These are phyloP conservation scores for Fusarium anthophilum DNA, from an alignment of 2,329 filamentous ascomycete species.

Conservation along the genomic window DNA sequence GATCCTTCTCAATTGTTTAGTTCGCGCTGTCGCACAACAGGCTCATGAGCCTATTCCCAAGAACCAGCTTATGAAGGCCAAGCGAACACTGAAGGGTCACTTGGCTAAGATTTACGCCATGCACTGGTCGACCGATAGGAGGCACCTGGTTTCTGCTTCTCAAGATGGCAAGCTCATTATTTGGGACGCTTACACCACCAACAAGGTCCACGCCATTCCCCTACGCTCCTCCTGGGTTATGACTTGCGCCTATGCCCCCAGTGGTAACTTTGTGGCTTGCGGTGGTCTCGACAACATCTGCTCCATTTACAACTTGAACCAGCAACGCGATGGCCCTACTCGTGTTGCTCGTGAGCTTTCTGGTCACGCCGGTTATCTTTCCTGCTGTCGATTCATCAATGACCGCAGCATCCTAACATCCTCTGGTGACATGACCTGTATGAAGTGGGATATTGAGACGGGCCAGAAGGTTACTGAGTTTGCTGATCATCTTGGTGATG, in stretches of 20 bases:
- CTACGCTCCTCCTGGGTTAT: slow-evolving; percentile 99
- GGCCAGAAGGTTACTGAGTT: slow-evolving; percentile 98
- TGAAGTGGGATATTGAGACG: slow-evolving; percentile 99
- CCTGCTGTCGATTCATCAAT: slow-evolving; percentile 98
- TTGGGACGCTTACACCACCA: slow-evolving; percentile 99
- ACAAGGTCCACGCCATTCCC: slow-evolving; percentile 99
- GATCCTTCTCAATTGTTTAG: slow-evolving; percentile 56
- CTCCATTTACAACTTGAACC: slow-evolving; percentile 99
- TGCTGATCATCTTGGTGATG: slow-evolving; percentile 96
- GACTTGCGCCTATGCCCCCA: slow-evolving; percentile 99
- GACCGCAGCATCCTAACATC: slow-evolving; percentile 97
- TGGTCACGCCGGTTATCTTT: slow-evolving; percentile 95
- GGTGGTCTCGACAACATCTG: slow-evolving; percentile 99
- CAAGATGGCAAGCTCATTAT: slow-evolving; percentile 99
- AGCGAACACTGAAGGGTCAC: slow-evolving; percentile 96
- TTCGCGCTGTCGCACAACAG: slow-evolving; percentile 91
- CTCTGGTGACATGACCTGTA: slow-evolving; percentile 99
- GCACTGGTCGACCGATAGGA: slow-evolving; percentile 99
- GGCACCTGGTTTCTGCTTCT: slow-evolving; percentile 96
- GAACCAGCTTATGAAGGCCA: slow-evolving; percentile 95
- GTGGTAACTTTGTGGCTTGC: slow-evolving; percentile 97
- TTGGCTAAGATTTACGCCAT: slow-evolving; percentile 99
- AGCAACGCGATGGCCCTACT: slow-evolving; percentile 92
- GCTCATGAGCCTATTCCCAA: slow-evolving; percentile 91
- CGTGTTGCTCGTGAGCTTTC: slow-evolving; percentile 95